A percentile compares a stretch with the other conserved stretches of the same genome.
Conservation (phyloP, 1,284 basidiomycete species). For the Apiotrichum domesticum region DNA sequence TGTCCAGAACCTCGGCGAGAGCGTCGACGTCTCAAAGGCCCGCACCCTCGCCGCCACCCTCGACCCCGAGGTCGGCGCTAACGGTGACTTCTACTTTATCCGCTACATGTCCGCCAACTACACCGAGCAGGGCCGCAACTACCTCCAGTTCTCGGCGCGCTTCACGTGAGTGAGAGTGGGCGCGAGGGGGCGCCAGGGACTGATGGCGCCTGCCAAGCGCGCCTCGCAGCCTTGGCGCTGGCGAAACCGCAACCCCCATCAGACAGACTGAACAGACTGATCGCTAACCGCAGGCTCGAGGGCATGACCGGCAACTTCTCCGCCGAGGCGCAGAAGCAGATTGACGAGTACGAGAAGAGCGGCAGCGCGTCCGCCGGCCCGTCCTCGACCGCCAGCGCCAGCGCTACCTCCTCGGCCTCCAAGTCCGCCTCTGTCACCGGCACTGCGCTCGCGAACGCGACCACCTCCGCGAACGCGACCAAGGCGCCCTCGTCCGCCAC, state of each 20-base stretch:
- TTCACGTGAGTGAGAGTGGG: constrained; percentile 49
- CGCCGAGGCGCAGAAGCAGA: constrained; percentile 7
- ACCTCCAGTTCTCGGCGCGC: constrained; percentile 71
- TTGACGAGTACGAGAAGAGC: constrained; percentile 25
- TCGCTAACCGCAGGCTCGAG: constrained; percentile 21
- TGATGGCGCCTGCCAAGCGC: background rate
- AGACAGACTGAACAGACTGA: background rate
- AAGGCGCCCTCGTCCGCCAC: constrained; percentile 5
- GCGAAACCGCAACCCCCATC: background rate
- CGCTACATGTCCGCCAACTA: constrained; percentile 63
- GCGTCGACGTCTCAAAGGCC: constrained; percentile 58
- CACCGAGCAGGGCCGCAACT: constrained; percentile 53
- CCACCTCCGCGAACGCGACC: constrained; percentile 6
- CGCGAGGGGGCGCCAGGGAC: background rate
- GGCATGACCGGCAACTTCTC: constrained; percentile 45
- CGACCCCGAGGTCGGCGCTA: constrained; percentile 58
- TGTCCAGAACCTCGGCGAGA: constrained; percentile 59
- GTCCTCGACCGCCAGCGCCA: constrained; percentile 1
- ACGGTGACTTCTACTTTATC: constrained; percentile 48
- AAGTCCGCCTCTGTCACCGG: constrained; percentile 1
- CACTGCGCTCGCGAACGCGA: constrained; percentile 4
- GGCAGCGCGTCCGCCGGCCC: constrained; percentile 8
- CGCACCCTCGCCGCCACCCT: constrained; percentile 57
- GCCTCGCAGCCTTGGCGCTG: background rate
- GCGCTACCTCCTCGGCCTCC: background rate